Percentiles rank a stretch among this genome's conserved stretches.
phyloP scores from a whole-genome alignment of 768 basidiomycete genomes.

The Boletus bicolor region DNA sequence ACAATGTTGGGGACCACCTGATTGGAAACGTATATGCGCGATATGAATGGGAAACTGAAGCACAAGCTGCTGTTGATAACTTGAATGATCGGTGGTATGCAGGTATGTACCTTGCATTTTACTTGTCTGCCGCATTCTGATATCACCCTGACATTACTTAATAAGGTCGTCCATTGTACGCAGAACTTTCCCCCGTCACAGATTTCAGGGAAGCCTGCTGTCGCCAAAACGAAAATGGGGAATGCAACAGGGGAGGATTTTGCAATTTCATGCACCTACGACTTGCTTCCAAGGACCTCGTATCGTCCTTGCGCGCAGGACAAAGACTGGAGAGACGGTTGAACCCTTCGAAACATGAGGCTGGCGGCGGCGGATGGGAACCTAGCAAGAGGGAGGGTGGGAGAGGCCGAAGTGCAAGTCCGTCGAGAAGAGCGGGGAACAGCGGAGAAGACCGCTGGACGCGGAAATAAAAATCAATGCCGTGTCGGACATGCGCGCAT shows the following conservation, averaged over 20 bases:
- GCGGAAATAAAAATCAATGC: constrained; percentile 42
- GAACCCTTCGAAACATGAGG: constrained; percentile 60
- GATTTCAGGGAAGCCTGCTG: constrained; percentile 99
- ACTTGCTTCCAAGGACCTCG: constrained; percentile 80
- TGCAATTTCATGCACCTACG: constrained; percentile 99
- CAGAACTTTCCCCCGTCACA: constrained; percentile 97
- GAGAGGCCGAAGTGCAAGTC: constrained; percentile 73
- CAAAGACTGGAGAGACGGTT: constrained; percentile 81
- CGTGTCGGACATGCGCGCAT: background rate
- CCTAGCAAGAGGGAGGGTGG: constrained; percentile 66
- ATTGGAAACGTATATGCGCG: constrained; percentile 98
- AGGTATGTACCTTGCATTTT: constrained; percentile 42
- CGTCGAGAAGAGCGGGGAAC: constrained; percentile 54
- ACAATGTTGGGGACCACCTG: constrained; percentile 99
- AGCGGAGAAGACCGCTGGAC: constrained; percentile 79
- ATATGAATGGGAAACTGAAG: constrained; percentile 98
- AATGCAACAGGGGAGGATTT: constrained; percentile 97
- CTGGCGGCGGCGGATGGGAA: constrained; percentile 82
- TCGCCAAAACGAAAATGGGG: constrained; percentile 97
- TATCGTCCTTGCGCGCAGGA: constrained; percentile 72
- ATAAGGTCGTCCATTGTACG: constrained; percentile 87
- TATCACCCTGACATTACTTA: background rate
- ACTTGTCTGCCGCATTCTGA: constrained; percentile 2
- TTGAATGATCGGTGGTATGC: constrained; percentile 98
- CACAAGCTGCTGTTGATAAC: constrained; percentile 86